Conservation (phyloP, 2,329 filamentous ascomycete genomes). For the Cercospora sp. region DNA sequence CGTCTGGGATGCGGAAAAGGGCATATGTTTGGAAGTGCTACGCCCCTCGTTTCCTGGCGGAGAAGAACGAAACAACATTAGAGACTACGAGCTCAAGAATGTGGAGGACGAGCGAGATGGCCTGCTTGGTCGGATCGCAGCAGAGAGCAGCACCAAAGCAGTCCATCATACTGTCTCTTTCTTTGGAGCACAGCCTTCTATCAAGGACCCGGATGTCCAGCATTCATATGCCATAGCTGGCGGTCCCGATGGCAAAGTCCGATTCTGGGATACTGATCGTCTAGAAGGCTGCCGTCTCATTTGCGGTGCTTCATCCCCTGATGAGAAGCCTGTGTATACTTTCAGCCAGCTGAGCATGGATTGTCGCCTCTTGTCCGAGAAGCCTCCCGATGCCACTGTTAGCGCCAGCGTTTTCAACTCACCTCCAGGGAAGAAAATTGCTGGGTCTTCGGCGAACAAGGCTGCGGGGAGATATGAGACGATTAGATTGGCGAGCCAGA, state of each 20-base stretch:
- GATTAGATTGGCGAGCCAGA: conserved; percentile 81
- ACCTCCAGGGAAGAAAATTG: conserved; percentile 40
- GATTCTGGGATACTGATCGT: conserved; percentile 87
- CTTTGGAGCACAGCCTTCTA: conserved; percentile 67
- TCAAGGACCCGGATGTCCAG: conserved; percentile 69
- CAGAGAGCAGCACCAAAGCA: conserved; percentile 16
- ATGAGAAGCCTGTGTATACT: conserved; percentile 72
- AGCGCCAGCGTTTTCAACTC: conserved; percentile 32
- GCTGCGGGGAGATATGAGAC: conserved; percentile 66
- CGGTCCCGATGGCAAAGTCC: conserved; percentile 84
- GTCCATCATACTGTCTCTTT: conserved; percentile 43
- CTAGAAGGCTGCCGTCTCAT: conserved; percentile 77
- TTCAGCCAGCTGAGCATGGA: conserved; percentile 43
- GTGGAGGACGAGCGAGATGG: conserved; percentile 88
- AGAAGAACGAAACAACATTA: conserved; percentile 44
- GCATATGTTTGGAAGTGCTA: conserved; percentile 84
- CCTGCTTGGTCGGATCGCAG: conserved; percentile 77
- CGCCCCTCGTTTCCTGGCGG: conserved; percentile 64
- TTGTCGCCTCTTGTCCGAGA: conserved; percentile 44
- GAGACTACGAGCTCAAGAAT: conserved; percentile 78
- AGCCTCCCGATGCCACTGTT: conserved; percentile 22
- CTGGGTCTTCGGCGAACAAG: conserved; percentile 12
- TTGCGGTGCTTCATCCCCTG: conserved; percentile 65
- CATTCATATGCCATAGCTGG: conserved; percentile 84
- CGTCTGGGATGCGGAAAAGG: conserved; percentile 93